Evolutionary conservation across 1,139 yeast genomes (phyloP), one percentile per base, ranked within the genome.

Genomic region (Kodamaea sp.): DNA sequence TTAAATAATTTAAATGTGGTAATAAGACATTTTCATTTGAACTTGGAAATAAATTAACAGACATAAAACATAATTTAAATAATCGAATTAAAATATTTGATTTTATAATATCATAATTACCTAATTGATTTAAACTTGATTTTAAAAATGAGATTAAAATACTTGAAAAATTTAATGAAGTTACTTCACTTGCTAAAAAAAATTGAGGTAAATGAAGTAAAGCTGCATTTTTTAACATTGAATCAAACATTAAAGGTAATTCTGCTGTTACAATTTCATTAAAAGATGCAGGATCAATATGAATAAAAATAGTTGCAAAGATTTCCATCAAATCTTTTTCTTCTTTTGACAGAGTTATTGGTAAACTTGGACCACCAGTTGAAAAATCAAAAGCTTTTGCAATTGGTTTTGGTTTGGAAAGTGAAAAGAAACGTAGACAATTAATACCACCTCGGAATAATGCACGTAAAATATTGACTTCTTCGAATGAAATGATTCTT

Each of bases 251-350:
- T 50, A 78, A 81, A 20, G 84, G 86, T 43, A 92, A 71, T 57
- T 92, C 96, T 3, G 83, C 74, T 45, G 83, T 87, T 7, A 90
- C 84, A 48, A 92, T 84, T 61, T 94, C 99, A 57, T 88, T 90
- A 60, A 94, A 94, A 1, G 97, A 86, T 1, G 97, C 92, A 15
- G 96, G 94, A 54, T 94, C 99, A 40, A 94, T 77, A 57, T 89
- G 96, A 52, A 89, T 87, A 60, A 88, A 94, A 50, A 92, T 87
- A 2, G 96, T 85, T 0, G 97, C 97, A 58, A 94, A 81, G 2
- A 90, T 84, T 58, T 94, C 98, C 96, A 92, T 89, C 44, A 90
- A 70, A 51, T 94, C 98, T 52, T 92, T 89, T 46, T 90, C 97
- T 55, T 90, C 97, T 50, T 88, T 89, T 1, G 95, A 82, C 1